These are phyloP conservation scores for Huntiella moniliformis DNA, from an alignment of 2,329 filamentous ascomycete genomes.

Conservation along the genomic window DNA sequence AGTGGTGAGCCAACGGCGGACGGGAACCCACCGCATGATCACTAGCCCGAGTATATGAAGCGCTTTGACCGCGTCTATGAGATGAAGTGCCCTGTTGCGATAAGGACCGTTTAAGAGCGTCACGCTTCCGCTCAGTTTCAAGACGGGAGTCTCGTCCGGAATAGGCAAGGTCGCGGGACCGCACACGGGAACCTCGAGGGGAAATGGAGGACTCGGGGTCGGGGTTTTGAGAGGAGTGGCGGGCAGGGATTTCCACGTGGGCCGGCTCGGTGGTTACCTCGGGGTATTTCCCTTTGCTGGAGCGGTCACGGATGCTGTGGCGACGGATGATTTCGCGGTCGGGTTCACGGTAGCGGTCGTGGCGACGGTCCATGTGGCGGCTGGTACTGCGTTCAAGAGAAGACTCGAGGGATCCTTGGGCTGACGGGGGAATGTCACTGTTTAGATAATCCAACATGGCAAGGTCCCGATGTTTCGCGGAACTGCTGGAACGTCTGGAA, in stretches of 20 bases:
- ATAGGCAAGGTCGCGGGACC: not conserved
- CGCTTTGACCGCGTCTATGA: not conserved
- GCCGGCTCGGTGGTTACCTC: not conserved
- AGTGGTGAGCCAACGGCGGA: not conserved
- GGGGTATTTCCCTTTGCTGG: not conserved
- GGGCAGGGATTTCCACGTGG: not conserved
- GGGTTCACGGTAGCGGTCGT: not conserved
- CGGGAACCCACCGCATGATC: not conserved
- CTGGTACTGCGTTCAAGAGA: not conserved
- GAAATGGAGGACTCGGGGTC: not conserved
- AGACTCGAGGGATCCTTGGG: not conserved
- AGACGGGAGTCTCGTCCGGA: not conserved
- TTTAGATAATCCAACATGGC: not conserved
- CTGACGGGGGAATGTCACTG: slow-evolving; percentile 1
- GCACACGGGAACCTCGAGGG: not conserved
- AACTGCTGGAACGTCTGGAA: slow-evolving; percentile 4
- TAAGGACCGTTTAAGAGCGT: slow-evolving; percentile 3
- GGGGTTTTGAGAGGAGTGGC: not conserved
- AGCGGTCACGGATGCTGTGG: not conserved
- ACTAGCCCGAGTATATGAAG: not conserved
- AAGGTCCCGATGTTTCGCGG: not conserved
- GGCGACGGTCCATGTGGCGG: not conserved
- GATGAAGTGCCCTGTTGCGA: slow-evolving; percentile 1
- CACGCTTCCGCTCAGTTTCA: not conserved
- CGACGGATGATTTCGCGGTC: not conserved